These are phyloP conservation scores for Malassezia globosa DNA, from an alignment of 1,284 basidiomycete species.

Conservation along the genomic window DNA sequence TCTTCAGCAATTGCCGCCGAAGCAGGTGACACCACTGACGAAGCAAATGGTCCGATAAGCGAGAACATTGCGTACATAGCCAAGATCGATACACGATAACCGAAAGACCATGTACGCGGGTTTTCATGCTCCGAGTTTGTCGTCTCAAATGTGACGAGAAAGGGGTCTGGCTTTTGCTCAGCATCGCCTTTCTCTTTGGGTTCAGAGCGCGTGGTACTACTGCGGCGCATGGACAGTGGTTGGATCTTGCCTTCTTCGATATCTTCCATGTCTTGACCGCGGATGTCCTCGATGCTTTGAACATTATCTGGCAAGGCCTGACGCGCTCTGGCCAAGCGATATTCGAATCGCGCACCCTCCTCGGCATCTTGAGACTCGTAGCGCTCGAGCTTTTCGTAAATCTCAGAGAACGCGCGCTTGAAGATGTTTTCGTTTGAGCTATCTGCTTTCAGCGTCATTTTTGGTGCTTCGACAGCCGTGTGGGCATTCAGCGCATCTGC, in stretches of 20 bases:
- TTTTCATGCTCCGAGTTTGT: slow-evolving; percentile 55
- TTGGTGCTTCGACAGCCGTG: not conserved
- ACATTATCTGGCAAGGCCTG: slow-evolving; percentile 5
- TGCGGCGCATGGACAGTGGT: not conserved
- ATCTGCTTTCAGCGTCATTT: not conserved
- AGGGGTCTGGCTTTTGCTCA: slow-evolving; percentile 13
- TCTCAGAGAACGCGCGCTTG: not conserved
- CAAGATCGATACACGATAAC: slow-evolving; percentile 57
- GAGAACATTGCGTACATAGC: slow-evolving; percentile 31
- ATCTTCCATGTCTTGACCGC: not conserved
- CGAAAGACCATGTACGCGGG: slow-evolving; percentile 59
- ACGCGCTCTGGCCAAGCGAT: not conserved
- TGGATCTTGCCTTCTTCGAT: not conserved
- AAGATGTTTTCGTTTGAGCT: not conserved
- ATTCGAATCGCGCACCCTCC: slow-evolving; percentile 7
- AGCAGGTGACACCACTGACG: slow-evolving; percentile 41
- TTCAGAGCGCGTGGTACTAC: slow-evolving; percentile 2
- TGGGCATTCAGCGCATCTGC: not conserved
- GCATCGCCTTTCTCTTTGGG: not conserved
- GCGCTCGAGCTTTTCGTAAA: not conserved
- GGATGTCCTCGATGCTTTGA: not conserved
- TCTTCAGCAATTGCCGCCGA: slow-evolving; percentile 22
- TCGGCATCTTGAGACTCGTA: slow-evolving; percentile 1
- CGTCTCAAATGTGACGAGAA: slow-evolving; percentile 56
- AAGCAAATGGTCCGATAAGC: slow-evolving; percentile 31